Evolutionary conservation across 345 rosid species (phyloP), one percentile per base, ranked within the genome.

Genomic region (Salix purpurea): DNA sequence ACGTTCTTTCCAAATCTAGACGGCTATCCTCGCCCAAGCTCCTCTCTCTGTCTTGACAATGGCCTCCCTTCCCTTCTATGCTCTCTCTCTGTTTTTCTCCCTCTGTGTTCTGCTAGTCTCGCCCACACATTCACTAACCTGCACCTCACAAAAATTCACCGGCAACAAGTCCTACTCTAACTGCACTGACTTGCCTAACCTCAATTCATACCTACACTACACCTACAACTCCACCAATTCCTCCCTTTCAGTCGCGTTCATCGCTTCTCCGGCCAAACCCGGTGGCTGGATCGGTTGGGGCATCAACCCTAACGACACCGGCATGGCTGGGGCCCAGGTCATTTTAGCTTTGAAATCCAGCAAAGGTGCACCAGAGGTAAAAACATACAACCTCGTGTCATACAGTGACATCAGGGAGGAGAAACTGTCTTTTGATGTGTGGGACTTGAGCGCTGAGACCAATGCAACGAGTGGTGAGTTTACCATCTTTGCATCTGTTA

Each of bases 241-340:
- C 10, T 90, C 98, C n/a, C 94, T 92, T 78, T 79, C 89, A 36
- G 70, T 94, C 23, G 94, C 97, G 44, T 94, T 88, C 92, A 19
- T 88, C 34, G 90, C 97, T 3, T 21, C 89, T 24, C 92, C 92
- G 0, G 36, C 88, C 5, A 48, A 52, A 1, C 1, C 91, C 67
- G 69, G 42, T 54, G 97, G 97, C 30, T 94, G 98, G 98, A 61
- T 84, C 73, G 84, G 91, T 23, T 94, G 97, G 98, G 98, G 86
- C 21, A 83, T 94, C 67, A 94, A 94, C 65, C 97, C 91, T 3
- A 85, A 81, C 24, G 83, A 26, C 6, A 65, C 69, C 8, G 86
- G 82, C 28, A 94, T 94, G 98, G 1, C 0, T 0, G 98, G 97
- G 15, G 74, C 91, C 24, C 98, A 94, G 79, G 84, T 93, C 0